A percentile compares a stretch with the other conserved stretches of the same genome.
phyloP scores from a whole-genome alignment of 129 eudicot species.

The Tanacetum coccineum region DNA sequence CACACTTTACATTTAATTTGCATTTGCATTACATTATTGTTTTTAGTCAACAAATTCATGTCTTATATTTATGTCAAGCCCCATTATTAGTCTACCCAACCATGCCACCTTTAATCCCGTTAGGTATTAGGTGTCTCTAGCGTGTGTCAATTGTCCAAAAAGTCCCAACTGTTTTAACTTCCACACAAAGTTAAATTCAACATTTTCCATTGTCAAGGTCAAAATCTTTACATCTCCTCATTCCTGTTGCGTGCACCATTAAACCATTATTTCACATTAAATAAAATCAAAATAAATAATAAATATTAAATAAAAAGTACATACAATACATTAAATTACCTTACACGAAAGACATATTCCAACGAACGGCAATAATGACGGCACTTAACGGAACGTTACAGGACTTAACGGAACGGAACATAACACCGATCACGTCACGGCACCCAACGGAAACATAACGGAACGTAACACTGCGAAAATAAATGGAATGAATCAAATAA shows the following conservation, averaged over 20 bases:
- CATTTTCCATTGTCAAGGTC: constrained; percentile 31
- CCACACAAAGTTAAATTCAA: constrained; percentile 16
- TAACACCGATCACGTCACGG: constrained; percentile 21
- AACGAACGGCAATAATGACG: constrained; percentile 25
- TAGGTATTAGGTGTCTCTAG: constrained; percentile 39
- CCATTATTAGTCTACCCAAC: not conserved
- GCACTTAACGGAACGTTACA: constrained; percentile 24
- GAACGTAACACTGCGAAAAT: constrained; percentile 34
- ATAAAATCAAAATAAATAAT: not conserved
- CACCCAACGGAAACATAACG: constrained; percentile 21
- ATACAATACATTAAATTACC: constrained; percentile 23
- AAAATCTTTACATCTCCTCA: constrained; percentile 17
- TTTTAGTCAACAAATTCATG: too few species aligned
- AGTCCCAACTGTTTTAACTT: constrained; percentile 36
- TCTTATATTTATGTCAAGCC: too few species aligned
- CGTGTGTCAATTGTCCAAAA: constrained; percentile 28
- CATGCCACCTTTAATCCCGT: constrained; percentile 15
- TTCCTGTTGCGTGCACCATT: constrained; percentile 33
- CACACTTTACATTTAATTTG: too few species aligned
- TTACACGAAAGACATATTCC: constrained; percentile 23
- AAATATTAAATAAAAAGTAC: not conserved
- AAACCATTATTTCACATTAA: constrained; percentile 1
- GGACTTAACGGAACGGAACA: constrained; percentile 28
- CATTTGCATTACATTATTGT: too few species aligned
- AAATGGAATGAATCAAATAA: constrained; percentile 22